Evolutionary conservation across 345 rosid species (phyloP), one percentile per base, ranked within the genome.

Genomic region (Eucalyptus tenuipes): DNA sequence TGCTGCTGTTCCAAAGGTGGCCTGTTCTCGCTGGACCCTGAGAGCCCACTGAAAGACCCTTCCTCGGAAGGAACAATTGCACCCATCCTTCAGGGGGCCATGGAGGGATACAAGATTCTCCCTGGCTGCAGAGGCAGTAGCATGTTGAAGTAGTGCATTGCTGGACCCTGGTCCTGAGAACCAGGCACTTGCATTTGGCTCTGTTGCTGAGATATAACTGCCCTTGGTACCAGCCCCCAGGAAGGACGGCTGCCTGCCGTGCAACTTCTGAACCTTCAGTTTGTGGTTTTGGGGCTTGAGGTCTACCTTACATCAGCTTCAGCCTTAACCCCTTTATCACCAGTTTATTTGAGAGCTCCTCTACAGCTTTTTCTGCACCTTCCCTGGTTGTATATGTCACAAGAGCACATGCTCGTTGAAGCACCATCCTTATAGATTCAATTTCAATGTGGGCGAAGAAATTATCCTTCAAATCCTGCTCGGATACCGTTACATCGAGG

Each of bases 11-110:
- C 94, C 14, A 90, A 33, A 79, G 92, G 92, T 29, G 95, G 88
- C 87, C 90, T 94, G 88, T 92, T 94, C 89, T 97, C 96, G 3
- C 92, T 88, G 37, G 92, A 87, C 85, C 91, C 91, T 12, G 80
- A 57, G 50, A 47, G 87, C 29, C 87, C 89, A 27, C 87, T 90
- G 55, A 95, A 89, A 87, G 94, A 89, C n/a, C 95, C 96, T 84
- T 97, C 99, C 85, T 96, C 95, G 68, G 94, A 90, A 48, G 95
- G 95, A 89, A 96, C 89, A 90, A 96, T 88, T 11, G 99, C 99
- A 85, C 99, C 99, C 99, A 97, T 97, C 89, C 99, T 92, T 87
- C 96, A 98, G 86, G 99, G 99, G 91, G 96, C 98, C 98, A 96
- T 96, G 44, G 98, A 97, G 48, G 99, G 99, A 92, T 97, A 97